Conservation (phyloP, 2,329 filamentous ascomycete genomes). For the Triangularia verruculosa region DNA sequence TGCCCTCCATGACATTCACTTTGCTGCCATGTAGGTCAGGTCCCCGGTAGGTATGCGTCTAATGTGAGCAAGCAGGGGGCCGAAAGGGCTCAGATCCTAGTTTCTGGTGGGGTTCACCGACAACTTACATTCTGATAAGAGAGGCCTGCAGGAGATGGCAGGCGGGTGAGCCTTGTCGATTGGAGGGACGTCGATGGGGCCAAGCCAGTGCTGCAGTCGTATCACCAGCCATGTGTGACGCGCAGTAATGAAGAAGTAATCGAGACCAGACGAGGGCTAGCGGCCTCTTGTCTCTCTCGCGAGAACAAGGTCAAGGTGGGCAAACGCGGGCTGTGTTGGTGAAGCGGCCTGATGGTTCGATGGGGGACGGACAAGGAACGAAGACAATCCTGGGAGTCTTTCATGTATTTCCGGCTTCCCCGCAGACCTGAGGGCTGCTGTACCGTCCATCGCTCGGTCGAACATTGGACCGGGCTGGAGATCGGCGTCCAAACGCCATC, state of each 20-base stretch:
- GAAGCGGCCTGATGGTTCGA: background rate
- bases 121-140: conserved; percentile 15
- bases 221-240: conserved; percentile 8
- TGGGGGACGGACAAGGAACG: background rate
- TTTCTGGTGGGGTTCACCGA: conserved; percentile 4
- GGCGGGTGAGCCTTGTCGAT: conserved; percentile 8
- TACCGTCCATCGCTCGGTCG: background rate
- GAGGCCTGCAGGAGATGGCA: conserved; percentile 10
- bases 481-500: background rate
- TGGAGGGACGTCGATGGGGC: conserved; percentile 12
- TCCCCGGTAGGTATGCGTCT: background rate
- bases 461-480: background rate
- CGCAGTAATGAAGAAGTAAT: background rate
- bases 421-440: background rate
- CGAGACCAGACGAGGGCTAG: background rate
- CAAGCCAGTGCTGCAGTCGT: conserved; percentile 12
- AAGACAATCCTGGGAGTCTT: background rate
- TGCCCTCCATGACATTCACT: background rate
- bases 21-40: background rate
- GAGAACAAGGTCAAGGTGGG: background rate
- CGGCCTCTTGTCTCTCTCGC: background rate
- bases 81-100: background rate
- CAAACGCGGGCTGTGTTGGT: background rate
- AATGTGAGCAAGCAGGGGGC: background rate
- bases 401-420: conserved; percentile 5